These are phyloP conservation scores for Protostelium mycophagum DNA, from an alignment of 78 protist genomes.

Conservation along the genomic window DNA sequence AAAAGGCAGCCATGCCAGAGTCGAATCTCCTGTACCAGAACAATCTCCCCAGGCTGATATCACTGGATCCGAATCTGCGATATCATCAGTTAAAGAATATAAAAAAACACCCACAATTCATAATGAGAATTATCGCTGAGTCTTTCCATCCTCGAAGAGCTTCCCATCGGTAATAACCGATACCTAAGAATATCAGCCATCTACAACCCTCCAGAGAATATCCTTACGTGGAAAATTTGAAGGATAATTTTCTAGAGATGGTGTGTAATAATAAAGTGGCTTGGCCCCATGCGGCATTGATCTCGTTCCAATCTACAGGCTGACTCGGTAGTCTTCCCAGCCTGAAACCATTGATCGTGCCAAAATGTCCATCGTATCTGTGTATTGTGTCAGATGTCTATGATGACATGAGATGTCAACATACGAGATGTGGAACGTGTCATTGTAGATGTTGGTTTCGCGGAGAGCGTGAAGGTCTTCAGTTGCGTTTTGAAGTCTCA, in stretches of 20 bases:
- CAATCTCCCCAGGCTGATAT: conserved; percentile 33
- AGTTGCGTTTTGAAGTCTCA: conserved; percentile 15
- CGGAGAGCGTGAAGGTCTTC: conserved; percentile 54
- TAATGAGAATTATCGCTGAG: not conserved
- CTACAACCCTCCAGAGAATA: no score
- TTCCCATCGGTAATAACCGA: conserved; percentile 48
- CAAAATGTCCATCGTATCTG: conserved; percentile 78
- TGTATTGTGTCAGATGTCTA: not conserved
- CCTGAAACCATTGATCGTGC: conserved; percentile 81
- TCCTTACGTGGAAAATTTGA: conserved; percentile 16
- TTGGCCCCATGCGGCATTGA: conserved; percentile 92
- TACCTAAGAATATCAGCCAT: not conserved
- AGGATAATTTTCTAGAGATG: conserved; percentile 42
- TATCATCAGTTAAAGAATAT: not conserved
- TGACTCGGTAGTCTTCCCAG: conserved; percentile 74
- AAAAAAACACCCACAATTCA: not conserved
- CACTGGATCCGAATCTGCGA: conserved; percentile 29
- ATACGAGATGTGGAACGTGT: conserved; percentile 77
- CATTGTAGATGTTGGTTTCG: conserved; percentile 75
- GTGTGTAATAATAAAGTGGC: conserved; percentile 70
- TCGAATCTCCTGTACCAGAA: conserved; percentile 74
- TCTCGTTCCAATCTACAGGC: conserved; percentile 84
- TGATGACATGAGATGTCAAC: not conserved
- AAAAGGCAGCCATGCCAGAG: conserved; percentile 77
- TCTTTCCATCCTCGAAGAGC: conserved; percentile 44